Conservation (phyloP, 2,329 filamentous ascomycete genomes). For the Samsoniella hepiali region DNA sequence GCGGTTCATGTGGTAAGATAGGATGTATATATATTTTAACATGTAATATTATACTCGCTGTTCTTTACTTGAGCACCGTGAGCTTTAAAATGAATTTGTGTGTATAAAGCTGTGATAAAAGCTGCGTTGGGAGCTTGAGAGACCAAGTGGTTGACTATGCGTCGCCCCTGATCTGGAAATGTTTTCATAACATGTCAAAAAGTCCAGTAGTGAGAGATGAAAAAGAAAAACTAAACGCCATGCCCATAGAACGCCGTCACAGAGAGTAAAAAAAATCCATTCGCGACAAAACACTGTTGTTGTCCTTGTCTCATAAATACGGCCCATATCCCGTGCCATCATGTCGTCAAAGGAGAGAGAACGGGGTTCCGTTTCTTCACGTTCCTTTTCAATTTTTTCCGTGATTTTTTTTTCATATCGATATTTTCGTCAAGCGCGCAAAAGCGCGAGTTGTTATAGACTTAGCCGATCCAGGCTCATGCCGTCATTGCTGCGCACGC, state of each 20-base stretch:
- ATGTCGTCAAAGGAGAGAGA: too few species aligned
- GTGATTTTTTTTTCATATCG: not conserved
- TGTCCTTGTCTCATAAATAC: not conserved
- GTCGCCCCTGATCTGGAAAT: slow-evolving; percentile 7
- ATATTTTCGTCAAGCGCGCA: not conserved
- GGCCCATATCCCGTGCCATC: too few species aligned
- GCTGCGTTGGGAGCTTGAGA: not conserved
- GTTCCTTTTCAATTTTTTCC: not conserved
- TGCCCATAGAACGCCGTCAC: slow-evolving; percentile 6
- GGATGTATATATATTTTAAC: not conserved
- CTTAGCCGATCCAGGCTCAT: slow-evolving; percentile 73
- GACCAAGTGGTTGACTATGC: not conserved
- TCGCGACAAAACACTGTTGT: not conserved
- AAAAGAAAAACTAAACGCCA: not conserved
- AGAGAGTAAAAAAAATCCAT: not conserved
- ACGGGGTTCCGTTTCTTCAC: not conserved
- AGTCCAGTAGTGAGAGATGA: not conserved
- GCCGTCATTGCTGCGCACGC: slow-evolving; percentile 70
- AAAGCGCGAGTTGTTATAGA: slow-evolving; percentile 47
- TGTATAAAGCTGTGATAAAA: not conserved
- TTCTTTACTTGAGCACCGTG: not conserved
- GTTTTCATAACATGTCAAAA: not conserved
- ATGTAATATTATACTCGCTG: not conserved
- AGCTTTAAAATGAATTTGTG: not conserved
- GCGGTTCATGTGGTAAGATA: slow-evolving; percentile 73